Conservation (phyloP, 2,329 filamentous ascomycete genomes). For the Claviceps purpurea region DNA sequence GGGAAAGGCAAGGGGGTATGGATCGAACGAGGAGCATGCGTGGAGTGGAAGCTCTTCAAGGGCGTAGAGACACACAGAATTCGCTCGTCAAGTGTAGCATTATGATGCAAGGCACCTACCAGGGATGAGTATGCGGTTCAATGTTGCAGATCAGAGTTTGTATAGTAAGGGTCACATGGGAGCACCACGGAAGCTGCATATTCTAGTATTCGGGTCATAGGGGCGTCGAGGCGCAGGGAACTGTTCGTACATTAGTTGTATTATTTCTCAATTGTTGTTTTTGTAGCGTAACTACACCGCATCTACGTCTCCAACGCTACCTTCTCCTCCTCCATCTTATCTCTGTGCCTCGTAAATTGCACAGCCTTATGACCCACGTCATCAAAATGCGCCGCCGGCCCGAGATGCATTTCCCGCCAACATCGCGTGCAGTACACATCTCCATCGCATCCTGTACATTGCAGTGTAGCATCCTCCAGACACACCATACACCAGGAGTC, state of each 20-base stretch:
- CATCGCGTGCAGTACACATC: constrained; percentile 66
- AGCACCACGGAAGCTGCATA: too few relatives aligned
- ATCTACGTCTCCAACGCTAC: constrained; percentile 22
- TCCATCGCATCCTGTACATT: constrained; percentile 56
- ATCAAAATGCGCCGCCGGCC: constrained; percentile 54
- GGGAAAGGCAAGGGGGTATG: constrained; percentile 26
- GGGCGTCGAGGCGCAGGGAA: too few relatives aligned
- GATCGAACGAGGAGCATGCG: constrained; percentile 7
- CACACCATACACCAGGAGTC: constrained; percentile 75
- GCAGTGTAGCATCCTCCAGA: constrained; percentile 60
- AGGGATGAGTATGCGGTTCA: too few relatives aligned
- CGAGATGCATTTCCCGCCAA: constrained; percentile 70
- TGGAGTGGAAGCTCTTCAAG: constrained; percentile 4
- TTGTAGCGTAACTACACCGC: neutral
- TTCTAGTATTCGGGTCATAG: too few relatives aligned
- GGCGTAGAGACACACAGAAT: neutral
- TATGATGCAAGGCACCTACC: too few relatives aligned
- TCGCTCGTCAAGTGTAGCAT: too few relatives aligned
- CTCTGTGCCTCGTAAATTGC: constrained; percentile 32
- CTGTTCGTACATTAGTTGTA: too few relatives aligned
- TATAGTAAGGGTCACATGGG: too few relatives aligned
- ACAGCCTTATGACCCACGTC: constrained; percentile 57
- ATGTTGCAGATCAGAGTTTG: too few relatives aligned
- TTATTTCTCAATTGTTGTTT: neutral
- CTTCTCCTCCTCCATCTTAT: constrained; percentile 18